Percentiles rank a stretch among this genome's conserved stretches.
These are phyloP conservation scores for Raddia guianensis DNA, from an alignment of 176 grass and related monocot species.

Conservation along the genomic window DNA sequence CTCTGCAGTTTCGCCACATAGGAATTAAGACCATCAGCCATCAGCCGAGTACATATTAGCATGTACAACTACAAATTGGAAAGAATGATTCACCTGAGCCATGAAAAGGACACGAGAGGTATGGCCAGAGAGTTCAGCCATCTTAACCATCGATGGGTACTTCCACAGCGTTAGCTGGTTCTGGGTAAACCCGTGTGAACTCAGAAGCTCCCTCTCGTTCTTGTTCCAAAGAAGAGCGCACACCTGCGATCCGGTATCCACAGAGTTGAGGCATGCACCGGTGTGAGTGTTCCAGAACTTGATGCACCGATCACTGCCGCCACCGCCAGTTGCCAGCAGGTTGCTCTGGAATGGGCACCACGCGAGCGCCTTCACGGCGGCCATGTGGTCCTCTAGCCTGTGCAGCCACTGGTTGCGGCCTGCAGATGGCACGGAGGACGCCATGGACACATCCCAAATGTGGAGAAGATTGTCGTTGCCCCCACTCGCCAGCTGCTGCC, in stretches of 20 bases:
- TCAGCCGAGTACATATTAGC: neutral
- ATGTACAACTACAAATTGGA: slow-evolving; percentile 3
- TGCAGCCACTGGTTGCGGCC: slow-evolving; percentile 72
- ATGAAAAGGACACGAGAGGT: slow-evolving; percentile 65
- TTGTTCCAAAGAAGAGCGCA: slow-evolving; percentile 63
- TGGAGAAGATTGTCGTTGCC: slow-evolving; percentile 75
- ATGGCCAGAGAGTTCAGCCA: slow-evolving; percentile 66
- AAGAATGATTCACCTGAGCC: slow-evolving; percentile 48
- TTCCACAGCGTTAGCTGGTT: slow-evolving; percentile 62
- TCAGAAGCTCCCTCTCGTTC: slow-evolving; percentile 57
- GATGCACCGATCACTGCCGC: slow-evolving; percentile 63
- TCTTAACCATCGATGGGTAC: slow-evolving; percentile 65
- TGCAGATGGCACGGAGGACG: slow-evolving; percentile 45
- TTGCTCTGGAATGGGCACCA: slow-evolving; percentile 86
- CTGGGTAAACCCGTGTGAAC: slow-evolving; percentile 56
- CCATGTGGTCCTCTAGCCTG: slow-evolving; percentile 59
- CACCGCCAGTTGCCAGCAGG: slow-evolving; percentile 58
- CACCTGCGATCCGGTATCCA: slow-evolving; percentile 59
- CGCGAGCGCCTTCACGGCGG: slow-evolving; percentile 68
- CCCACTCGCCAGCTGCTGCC: slow-evolving; percentile 65
- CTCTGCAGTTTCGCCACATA: slow-evolving; percentile 49
- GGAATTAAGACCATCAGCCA: slow-evolving; percentile 14
- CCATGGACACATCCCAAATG: slow-evolving; percentile 65
- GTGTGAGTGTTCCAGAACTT: slow-evolving; percentile 72
- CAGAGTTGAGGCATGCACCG: slow-evolving; percentile 57